These are phyloP conservation scores for Aspergillus flavus DNA, from an alignment of 2,329 filamentous ascomycete genomes.

Conservation along the genomic window DNA sequence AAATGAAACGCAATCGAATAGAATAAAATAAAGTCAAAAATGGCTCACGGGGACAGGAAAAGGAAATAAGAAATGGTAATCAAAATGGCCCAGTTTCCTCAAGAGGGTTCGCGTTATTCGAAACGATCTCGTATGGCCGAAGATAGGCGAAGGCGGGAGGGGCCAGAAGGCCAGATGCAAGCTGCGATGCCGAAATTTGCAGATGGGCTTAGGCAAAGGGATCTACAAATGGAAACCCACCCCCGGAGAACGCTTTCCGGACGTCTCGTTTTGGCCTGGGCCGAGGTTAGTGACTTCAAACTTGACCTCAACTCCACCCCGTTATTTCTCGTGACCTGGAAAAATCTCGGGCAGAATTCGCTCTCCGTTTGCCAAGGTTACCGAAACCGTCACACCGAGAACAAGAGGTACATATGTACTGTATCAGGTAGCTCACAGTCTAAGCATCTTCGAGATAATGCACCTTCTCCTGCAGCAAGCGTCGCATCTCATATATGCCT, in stretches of 20 bases:
- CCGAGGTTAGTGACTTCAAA: conserved; percentile 5
- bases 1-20: not conserved
- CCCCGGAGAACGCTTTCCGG: conserved; percentile 20
- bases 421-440: not conserved
- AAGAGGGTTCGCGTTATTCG: not conserved
- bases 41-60: not conserved
- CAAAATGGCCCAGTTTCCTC: not conserved
- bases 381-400: conserved; percentile 6
- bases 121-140: conserved; percentile 11
- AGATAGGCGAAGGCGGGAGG: conserved; percentile 8
- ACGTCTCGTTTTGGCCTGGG: conserved; percentile 8
- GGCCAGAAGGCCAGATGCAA: not conserved
- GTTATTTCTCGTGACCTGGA: conserved; percentile 6
- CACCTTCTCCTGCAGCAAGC: not conserved
- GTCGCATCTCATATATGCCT: not conserved
- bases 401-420: no score
- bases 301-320: not conserved
- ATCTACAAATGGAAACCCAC: conserved; percentile 11
- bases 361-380: not conserved
- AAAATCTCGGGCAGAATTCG: conserved; percentile 1
- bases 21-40: not conserved
- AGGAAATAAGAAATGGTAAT: not conserved
- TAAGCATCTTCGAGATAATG: not conserved
- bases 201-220: conserved; percentile 7
- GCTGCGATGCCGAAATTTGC: conserved; percentile 1